These are phyloP conservation scores for Collybia mongolica DNA, from an alignment of 768 basidiomycete species.

Conservation along the genomic window DNA sequence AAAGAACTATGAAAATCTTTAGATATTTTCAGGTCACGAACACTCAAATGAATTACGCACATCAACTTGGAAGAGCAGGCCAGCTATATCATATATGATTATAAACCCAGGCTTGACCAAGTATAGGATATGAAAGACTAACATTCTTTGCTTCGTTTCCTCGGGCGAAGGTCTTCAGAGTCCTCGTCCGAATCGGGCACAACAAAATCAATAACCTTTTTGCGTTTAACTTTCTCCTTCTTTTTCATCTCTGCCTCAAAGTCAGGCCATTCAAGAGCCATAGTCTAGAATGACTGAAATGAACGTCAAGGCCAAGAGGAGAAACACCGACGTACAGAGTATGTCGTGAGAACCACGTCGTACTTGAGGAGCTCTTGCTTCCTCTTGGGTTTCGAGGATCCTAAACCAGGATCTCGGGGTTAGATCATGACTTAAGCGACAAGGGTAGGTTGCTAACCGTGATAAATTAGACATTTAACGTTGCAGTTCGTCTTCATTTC, in stretches of 20 bases:
- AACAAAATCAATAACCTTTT: slow-evolving; percentile 30
- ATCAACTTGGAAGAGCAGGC: slow-evolving; percentile 50
- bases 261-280: slow-evolving; percentile 60
- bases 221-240: slow-evolving; percentile 32
- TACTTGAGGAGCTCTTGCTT: slow-evolving; percentile 49
- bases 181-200: slow-evolving; percentile 36
- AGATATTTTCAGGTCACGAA: neutral
- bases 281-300: slow-evolving; percentile 35
- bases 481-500: slow-evolving; percentile 52
- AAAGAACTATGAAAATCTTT: slow-evolving; percentile 36
- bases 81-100: slow-evolving; percentile 24
- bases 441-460: slow-evolving; percentile 34
- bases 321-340: slow-evolving; percentile 28
- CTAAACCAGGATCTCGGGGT: slow-evolving; percentile 23
- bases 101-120: neutral
- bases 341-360: slow-evolving; percentile 65
- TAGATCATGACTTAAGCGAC: neutral
- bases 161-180: slow-evolving; percentile 19
- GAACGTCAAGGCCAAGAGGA: neutral
- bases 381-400: slow-evolving; percentile 43
- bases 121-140: neutral
- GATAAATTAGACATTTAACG: slow-evolving; percentile 58
- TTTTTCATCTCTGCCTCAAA: slow-evolving; percentile 45
- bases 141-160: slow-evolving; percentile 33
- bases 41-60: slow-evolving; percentile 21